A percentile compares a stretch with the other conserved stretches of the same genome.
phyloP scores from a whole-genome alignment of 768 basidiomycete species.

The Amanita pseudoporphyria region DNA sequence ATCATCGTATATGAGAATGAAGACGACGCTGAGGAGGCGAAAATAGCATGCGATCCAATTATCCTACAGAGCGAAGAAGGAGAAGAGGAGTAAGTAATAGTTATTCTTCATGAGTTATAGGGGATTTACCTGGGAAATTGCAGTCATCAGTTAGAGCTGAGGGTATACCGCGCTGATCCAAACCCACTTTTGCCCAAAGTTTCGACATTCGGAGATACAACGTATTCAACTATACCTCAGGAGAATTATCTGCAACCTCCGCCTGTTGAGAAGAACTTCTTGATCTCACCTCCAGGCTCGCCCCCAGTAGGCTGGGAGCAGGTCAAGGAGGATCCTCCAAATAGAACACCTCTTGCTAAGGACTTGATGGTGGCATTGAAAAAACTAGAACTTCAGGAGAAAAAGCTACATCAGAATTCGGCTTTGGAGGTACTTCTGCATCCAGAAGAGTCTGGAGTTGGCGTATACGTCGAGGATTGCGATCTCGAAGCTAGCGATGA shows the following conservation, averaged over 20 bases:
- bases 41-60: conserved; percentile 55
- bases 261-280: conserved; percentile 80
- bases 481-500: conserved; percentile 28
- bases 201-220: conserved; percentile 16
- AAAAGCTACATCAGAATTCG: conserved; percentile 15
- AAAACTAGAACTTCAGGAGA: conserved; percentile 51
- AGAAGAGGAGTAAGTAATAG: conserved; percentile 35
- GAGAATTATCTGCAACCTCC: conserved; percentile 70
- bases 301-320: conserved; percentile 97
- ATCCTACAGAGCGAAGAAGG: conserved; percentile 44
- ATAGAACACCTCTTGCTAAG: conserved; percentile 70
- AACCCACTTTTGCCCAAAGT: conserved; percentile 39
- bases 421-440: conserved; percentile 52
- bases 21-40: conserved; percentile 58
- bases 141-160: conserved; percentile 42
- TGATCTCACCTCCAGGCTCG: conserved; percentile 96
- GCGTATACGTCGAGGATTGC: conserved; percentile 72
- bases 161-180: conserved; percentile 68
- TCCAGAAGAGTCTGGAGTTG: conserved; percentile 64
- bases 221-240: conserved; percentile 23
- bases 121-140: conserved; percentile 6
- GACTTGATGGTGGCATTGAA: conserved; percentile 78
- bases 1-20: conserved; percentile 69
- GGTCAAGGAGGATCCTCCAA: conserved; percentile 85
- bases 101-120: conserved; percentile 7